phyloP scores from a whole-genome alignment of 805 yeast species.

The Hanseniaspora lindneri region DNA sequence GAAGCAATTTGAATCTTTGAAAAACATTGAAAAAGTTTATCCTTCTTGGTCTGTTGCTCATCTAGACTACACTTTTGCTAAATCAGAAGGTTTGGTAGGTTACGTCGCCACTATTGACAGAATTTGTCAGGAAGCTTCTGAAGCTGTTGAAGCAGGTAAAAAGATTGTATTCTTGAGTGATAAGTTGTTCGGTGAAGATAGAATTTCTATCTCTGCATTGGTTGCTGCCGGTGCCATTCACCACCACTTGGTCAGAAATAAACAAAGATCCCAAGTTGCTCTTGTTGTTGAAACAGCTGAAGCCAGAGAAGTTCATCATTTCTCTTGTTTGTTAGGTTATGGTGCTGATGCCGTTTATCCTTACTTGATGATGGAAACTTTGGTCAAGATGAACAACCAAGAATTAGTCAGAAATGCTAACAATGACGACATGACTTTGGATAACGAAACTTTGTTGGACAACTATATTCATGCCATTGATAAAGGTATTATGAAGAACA shows the following conservation, averaged over 20 bases:
- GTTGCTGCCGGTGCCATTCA: slow-evolving; percentile 96
- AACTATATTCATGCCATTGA: slow-evolving; percentile 80
- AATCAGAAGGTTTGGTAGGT: slow-evolving; percentile 73
- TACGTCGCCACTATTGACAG: slow-evolving; percentile 75
- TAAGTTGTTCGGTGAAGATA: slow-evolving; percentile 43
- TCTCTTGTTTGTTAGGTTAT: slow-evolving; percentile 86
- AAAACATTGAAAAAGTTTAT: slow-evolving; percentile 57
- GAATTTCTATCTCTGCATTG: slow-evolving; percentile 74
- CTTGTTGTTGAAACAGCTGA: slow-evolving; percentile 86
- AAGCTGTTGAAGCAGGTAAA: slow-evolving; percentile 63
- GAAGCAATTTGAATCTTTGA: slow-evolving; percentile 62
- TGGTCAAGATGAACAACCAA: slow-evolving; percentile 73
- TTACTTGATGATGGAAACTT: slow-evolving; percentile 80
- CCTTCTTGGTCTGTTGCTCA: slow-evolving; percentile 76
- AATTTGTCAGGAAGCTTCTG: slow-evolving; percentile 75
- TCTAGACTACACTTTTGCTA: slow-evolving; percentile 81
- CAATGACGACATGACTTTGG: slow-evolving; percentile 29
- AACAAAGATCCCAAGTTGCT: slow-evolving; percentile 92
- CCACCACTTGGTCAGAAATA: slow-evolving; percentile 88
- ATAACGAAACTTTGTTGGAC: slow-evolving; percentile 49
- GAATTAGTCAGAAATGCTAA: slow-evolving; percentile 48
- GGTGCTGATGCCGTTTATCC: slow-evolving; percentile 97
- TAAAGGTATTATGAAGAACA: slow-evolving; percentile 86
- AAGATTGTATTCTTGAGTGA: slow-evolving; percentile 73
- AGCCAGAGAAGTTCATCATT: slow-evolving; percentile 94